Conservation (phyloP, 495 filamentous ascomycete genomes). For the Saxispiralis lemnorum region DNA sequence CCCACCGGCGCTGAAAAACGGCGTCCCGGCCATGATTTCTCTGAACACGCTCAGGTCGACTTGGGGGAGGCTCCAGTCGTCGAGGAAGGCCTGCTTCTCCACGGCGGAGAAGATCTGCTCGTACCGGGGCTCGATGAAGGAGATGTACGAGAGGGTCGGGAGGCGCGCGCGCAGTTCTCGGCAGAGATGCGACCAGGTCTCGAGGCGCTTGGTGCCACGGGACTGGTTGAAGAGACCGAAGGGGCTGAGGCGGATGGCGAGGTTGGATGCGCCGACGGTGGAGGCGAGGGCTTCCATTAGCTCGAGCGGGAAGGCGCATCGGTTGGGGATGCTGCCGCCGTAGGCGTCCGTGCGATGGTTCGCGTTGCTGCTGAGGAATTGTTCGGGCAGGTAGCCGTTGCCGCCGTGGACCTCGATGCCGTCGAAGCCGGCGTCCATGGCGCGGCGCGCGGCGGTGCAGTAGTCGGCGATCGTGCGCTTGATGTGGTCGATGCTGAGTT, state of each 20-base stretch:
- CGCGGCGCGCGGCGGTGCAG: conserved; percentile 42
- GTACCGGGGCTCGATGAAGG: too few species aligned
- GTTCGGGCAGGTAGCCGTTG: conserved; percentile 46
- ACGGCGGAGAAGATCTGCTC: too few species aligned
- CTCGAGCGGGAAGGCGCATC: conserved; percentile 45
- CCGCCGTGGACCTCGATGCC: conserved; percentile 51
- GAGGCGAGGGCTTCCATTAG: conserved; percentile 39
- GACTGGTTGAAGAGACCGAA: conserved; percentile 16
- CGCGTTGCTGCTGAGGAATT: conserved; percentile 44
- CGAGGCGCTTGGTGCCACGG: too few species aligned
- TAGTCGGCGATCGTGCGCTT: conserved; percentile 37
- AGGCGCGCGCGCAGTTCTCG: too few species aligned
- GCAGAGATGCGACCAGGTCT: too few species aligned
- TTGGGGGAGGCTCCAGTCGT: too few species aligned
- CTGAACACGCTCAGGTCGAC: too few species aligned
- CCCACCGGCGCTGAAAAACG: too few species aligned
- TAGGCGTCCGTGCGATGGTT: conserved; percentile 50
- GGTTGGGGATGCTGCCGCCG: conserved; percentile 52
- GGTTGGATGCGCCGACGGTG: conserved; percentile 45
- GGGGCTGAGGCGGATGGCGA: conserved; percentile 45
- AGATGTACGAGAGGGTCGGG: too few species aligned
- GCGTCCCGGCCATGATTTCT: too few species aligned
- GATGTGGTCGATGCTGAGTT: conserved; percentile 41
- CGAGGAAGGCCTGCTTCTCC: too few species aligned
- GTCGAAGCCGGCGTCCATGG: conserved; percentile 55